Conservation (phyloP, 208 protist genomes). For the Leishmania tarentolae region DNA sequence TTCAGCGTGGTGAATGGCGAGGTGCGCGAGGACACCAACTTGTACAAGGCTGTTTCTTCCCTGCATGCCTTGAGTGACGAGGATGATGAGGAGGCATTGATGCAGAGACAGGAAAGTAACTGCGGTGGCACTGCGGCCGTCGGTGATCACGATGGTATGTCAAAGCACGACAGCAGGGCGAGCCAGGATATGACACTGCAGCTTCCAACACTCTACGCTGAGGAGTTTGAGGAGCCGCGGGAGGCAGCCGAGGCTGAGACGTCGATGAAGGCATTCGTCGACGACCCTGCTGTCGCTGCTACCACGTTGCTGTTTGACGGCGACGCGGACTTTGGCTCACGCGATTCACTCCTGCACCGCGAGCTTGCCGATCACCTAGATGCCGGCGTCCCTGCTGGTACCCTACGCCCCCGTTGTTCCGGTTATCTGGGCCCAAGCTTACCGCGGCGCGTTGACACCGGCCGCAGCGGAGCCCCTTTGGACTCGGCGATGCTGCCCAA, state of each 20-base stretch:
- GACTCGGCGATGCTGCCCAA: background rate
- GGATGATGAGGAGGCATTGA: constrained; percentile 12
- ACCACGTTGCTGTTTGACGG: constrained; percentile 30
- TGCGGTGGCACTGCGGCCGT: constrained; percentile 3
- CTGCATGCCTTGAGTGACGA: constrained; percentile 23
- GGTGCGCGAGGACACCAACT: constrained; percentile 52
- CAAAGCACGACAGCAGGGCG: background rate
- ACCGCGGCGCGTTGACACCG: background rate
- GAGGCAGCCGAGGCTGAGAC: constrained; percentile 26
- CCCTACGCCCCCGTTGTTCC: constrained; percentile 5
- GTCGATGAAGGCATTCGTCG: constrained; percentile 9
- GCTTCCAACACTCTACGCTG: constrained; percentile 48
- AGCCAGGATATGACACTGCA: constrained; percentile 10
- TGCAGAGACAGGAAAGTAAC: background rate
- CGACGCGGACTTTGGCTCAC: constrained; percentile 25
- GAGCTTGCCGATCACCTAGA: constrained; percentile 18
- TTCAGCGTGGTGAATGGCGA: constrained; percentile 57
- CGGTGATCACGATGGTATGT: background rate
- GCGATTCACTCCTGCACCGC: constrained; percentile 6
- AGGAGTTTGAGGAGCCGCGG: constrained; percentile 58
- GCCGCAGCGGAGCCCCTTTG: constrained; percentile 16
- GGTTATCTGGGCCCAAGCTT: constrained; percentile 5
- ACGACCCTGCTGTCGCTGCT: constrained; percentile 26
- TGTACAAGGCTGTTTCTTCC: constrained; percentile 36
- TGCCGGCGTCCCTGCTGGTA: constrained; percentile 5